phyloP scores from a whole-genome alignment of 441 rosid genomes.

The Kokia cookei region DNA sequence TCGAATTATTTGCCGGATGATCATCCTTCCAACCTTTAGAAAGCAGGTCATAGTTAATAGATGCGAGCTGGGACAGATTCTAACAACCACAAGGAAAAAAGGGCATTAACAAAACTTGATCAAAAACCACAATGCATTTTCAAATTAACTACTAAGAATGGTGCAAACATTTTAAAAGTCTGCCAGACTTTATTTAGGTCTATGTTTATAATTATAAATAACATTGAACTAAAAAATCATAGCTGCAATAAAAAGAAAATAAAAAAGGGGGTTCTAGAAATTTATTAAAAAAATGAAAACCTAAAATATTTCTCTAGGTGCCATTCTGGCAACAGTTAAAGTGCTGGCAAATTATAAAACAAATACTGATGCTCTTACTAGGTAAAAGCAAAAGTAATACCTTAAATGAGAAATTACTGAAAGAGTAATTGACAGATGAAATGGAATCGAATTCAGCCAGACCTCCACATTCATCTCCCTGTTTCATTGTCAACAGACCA shows the following conservation, averaged over 20 bases:
- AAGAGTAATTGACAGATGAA: constrained; percentile 76
- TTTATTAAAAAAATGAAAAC: neutral
- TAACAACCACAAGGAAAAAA: constrained; percentile 17
- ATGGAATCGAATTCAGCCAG: constrained; percentile 70
- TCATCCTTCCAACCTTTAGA: constrained; percentile 98
- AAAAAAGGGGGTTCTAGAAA: neutral
- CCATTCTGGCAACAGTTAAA: neutral
- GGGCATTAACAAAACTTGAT: neutral
- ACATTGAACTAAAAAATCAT: neutral
- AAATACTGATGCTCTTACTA: neutral
- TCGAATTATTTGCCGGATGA: constrained; percentile 45
- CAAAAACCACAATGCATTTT: neutral
- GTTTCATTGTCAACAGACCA: constrained; percentile 14
- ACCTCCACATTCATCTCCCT: constrained; percentile 86
- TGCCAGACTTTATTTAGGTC: neutral
- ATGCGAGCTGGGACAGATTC: constrained; percentile 97
- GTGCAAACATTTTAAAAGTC: neutral
- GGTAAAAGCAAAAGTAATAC: constrained; percentile 27
- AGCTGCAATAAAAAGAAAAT: neutral
- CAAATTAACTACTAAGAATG: neutral
- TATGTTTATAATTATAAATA: neutral
- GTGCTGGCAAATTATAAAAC: neutral
- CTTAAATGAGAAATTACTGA: constrained; percentile 98
- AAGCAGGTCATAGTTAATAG: constrained; percentile 95
- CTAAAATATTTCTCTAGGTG: neutral